Base-by-base conservation (phyloP, 208 protist species). In the Wallacemonas sp. region DNA sequence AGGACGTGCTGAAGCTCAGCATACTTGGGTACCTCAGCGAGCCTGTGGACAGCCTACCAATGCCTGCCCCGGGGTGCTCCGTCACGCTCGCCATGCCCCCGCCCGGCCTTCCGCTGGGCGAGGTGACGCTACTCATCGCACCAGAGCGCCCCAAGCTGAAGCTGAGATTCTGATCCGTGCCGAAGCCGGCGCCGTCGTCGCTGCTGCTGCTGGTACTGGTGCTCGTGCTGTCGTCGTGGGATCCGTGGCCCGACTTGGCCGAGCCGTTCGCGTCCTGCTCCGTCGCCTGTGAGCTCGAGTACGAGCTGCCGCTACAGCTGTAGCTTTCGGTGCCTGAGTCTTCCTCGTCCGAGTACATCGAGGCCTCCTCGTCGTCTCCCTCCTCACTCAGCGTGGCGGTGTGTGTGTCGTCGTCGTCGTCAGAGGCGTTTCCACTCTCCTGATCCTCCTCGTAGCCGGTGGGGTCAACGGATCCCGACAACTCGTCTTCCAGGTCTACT, bases 361-460 rank as follows among this genome's bases (percentile, higher is more conserved):
- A 22, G 17, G 17, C 37, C 3, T 39, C 46, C 2, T 59, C 63
- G 1, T 68, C 50, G 5, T 54, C 10, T 53, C 27, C 45, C 8
- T 53, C 10, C 15, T 13, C n/a, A 21, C 37, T 48, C 22, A 39
- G 10, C n/a, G 22, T 50, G 36, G 27, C 50, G 8, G n/a, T 50
- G 26, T 34, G 4, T 34, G 12, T 46, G 19, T 12, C 22, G 5
- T 58, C 33, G 19, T 57, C 50, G 8, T 38, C 30, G 13, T 45
- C 60, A 24, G 8, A n/a, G 5, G 15, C 10, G 42, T 45, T 10
- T 15, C 32, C 41, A 24, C 50, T 57, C 22, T 57, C 50, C 22
- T 57, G 13, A 37, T 57, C 50, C 19, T 57, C 50, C 50, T 57
- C 50, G 29, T 57, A 57, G 30, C 50, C 50, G 13, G 32, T n/a